Percentiles rank a stretch among this genome's conserved stretches.
phyloP scores from a whole-genome alignment of 2,329 filamentous ascomycete species.

The Xylaria sp. region DNA sequence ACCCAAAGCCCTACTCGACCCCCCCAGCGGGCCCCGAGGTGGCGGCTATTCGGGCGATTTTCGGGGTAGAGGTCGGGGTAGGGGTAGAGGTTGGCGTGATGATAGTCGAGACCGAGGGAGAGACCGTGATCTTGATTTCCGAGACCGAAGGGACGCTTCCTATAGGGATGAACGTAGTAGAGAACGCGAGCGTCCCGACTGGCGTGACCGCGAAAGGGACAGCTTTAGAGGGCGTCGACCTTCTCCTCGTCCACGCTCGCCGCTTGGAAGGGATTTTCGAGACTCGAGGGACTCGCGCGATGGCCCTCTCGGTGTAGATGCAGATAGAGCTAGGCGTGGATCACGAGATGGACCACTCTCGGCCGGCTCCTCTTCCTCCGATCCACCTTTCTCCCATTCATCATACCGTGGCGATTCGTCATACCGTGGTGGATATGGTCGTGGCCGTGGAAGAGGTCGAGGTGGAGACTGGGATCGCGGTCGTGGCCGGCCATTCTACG shows the following conservation, averaged over 20 bases:
- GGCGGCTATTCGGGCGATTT: conserved; percentile 74
- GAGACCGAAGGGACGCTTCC: conserved; percentile 61
- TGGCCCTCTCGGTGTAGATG: conserved; percentile 70
- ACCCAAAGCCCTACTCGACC: conserved; percentile 80
- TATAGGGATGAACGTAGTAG: conserved; percentile 69
- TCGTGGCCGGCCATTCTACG: conserved; percentile 64
- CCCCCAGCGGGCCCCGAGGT: conserved; percentile 73
- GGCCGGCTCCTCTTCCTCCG: conserved; percentile 75
- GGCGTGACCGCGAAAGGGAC: conserved; percentile 63
- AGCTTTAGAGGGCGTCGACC: conserved; percentile 67
- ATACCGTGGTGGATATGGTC: conserved; percentile 64
- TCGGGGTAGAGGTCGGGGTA: conserved; percentile 66
- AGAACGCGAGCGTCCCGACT: conserved; percentile 64
- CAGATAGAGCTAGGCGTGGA: conserved; percentile 72
- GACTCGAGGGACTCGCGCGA: conserved; percentile 63
- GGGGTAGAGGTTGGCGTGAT: conserved; percentile 68
- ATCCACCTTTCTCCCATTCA: conserved; percentile 67
- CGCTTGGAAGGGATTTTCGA: conserved; percentile 71
- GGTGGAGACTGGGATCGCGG: conserved; percentile 62
- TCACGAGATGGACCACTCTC: conserved; percentile 79
- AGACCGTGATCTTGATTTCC: conserved; percentile 68
- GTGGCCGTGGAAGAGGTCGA: conserved; percentile 63
- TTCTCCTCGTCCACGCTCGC: conserved; percentile 71
- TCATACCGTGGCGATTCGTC: conserved; percentile 62
- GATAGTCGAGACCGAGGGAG: conserved; percentile 70